phyloP scores from a whole-genome alignment of 495 filamentous ascomycete species.

The Tuber indicum region DNA sequence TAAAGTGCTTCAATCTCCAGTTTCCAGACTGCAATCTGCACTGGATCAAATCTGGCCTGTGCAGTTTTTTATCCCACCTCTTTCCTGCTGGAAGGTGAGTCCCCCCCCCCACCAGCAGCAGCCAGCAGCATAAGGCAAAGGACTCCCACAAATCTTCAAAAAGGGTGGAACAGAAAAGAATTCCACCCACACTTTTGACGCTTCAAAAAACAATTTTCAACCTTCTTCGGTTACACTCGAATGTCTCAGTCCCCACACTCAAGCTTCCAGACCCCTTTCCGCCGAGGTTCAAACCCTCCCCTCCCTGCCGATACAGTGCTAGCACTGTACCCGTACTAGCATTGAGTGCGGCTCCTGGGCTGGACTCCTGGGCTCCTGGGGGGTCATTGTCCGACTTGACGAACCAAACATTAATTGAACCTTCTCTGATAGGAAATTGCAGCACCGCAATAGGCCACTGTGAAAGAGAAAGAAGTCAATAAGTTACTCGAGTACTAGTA shows the following conservation, averaged over 20 bases:
- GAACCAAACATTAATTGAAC: background rate
- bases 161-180: background rate
- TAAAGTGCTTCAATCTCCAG: background rate
- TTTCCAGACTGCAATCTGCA: background rate
- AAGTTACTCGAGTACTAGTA: background rate
- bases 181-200: background rate
- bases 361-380: background rate
- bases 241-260: background rate
- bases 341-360: background rate
- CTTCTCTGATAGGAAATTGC: background rate
- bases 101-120: background rate
- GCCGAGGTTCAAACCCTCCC: background rate
- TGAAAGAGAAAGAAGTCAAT: background rate
- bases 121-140: background rate
- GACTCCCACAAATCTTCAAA: background rate
- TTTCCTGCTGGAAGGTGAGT: background rate
- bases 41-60: constrained; percentile 1
- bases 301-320: background rate
- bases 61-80: background rate
- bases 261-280: background rate
- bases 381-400: background rate
- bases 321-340: background rate
- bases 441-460: background rate
- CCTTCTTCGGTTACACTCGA: constrained; percentile 1
- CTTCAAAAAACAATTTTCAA: background rate